Evolutionary conservation across 2,329 filamentous ascomycete genomes (phyloP), one percentile per base, ranked within the genome.

Genomic region (Alternaria triticina): DNA sequence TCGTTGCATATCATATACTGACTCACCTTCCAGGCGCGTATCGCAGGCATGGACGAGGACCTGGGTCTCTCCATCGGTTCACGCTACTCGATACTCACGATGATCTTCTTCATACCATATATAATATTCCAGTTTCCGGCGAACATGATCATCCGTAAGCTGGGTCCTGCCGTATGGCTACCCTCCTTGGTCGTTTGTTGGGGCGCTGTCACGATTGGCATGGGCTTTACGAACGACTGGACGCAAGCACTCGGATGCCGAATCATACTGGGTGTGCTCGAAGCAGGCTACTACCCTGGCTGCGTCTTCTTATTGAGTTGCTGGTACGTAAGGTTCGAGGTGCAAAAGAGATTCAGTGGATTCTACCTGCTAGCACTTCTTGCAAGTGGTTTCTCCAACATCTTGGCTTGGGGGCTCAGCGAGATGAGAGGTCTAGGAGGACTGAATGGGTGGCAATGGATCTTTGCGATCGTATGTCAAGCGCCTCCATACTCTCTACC

Each of bases 391-490:
- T 77, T 77, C 51, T 71, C 70, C 1, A 74, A 74, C 6, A 76
- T 77, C 43, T 50, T 78, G 27, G 76, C 76, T 3, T 77, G 76
- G 60, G 74, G 64, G 1, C 54, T 78, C 13, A 74, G 72, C 7
- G 61, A 76, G 54, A 75, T 77, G 57, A 61, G 64, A 20, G 74
- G 75, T 1, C 65, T 70, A 0, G 61, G 72, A 44, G 70, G 74
- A 1, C 66, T 72, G 8, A 75, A 77, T 36, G 75, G 75, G 1
- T 77, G 75, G 74, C 58, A 72, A 36, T 76, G 74, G 74, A 70
- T 73, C 13, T 73, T 71, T 20, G 64, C 47, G 1, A 50, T 50
- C 56, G 17, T 69, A 57, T 9, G 61, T 62, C 3, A n/a, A 11
- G 44, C 13, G 40, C 28, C 11, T 20, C 2, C 28, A n/a, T 40